A percentile compares a stretch with the other conserved stretches of the same genome.
Evolutionary conservation across 805 yeast genomes (phyloP).

Genomic region (Pichia exigua): DNA sequence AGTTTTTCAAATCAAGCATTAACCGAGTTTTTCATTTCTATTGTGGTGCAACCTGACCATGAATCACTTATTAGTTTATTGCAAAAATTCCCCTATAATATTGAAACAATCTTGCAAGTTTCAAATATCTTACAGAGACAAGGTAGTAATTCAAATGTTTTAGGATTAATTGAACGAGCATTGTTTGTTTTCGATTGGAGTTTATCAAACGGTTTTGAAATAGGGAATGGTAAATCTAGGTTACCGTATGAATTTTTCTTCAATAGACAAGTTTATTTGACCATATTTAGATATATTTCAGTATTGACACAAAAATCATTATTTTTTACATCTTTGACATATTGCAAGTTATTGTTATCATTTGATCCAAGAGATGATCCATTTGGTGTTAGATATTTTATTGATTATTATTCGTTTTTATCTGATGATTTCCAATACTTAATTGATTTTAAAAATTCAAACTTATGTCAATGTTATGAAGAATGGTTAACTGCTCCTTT

Average conservation of each 20-base stretch:
- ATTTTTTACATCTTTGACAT: conserved; percentile 66
- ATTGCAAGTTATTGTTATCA: conserved; percentile 62
- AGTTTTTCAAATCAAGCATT: conserved; percentile 28
- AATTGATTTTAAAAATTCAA: conserved; percentile 47
- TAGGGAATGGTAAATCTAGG: conserved; percentile 52
- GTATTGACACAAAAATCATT: conserved; percentile 73
- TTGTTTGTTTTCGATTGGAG: conserved; percentile 74
- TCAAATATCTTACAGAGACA: conserved; percentile 68
- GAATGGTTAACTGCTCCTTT: conserved; percentile 72
- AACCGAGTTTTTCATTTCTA: conserved; percentile 47
- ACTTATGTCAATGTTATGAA: conserved; percentile 47
- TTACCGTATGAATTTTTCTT: conserved; percentile 69
- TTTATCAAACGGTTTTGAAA: conserved; percentile 49
- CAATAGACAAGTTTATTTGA: conserved; percentile 70
- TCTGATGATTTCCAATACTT: conserved; percentile 59
- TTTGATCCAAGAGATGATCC: conserved; percentile 75
- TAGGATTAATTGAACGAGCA: conserved; percentile 69
- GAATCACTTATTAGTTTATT: conserved; percentile 57
- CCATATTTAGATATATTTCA: conserved; percentile 63
- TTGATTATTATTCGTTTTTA: conserved; percentile 69
- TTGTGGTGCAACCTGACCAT: conserved; percentile 70
- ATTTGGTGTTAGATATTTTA: conserved; percentile 71
- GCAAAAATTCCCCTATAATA: conserved; percentile 62
- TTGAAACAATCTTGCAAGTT: conserved; percentile 70
- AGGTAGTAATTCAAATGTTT: conserved; percentile 67